These are phyloP conservation scores for Psilocybe subaeruginosa DNA, from an alignment of 768 basidiomycete species.

Conservation along the genomic window DNA sequence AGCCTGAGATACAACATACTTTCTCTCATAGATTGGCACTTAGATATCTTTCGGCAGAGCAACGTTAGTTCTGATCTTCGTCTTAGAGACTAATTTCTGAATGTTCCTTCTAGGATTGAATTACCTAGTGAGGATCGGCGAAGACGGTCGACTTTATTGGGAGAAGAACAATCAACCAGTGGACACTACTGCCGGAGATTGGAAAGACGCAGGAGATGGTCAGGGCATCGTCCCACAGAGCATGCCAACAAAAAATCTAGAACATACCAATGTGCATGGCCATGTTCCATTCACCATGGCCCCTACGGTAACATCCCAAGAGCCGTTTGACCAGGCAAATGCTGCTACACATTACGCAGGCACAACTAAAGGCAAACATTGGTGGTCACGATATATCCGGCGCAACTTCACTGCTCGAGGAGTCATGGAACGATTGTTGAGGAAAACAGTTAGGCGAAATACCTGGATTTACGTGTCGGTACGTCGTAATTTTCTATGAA, in stretches of 20 bases:
- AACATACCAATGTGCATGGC: not conserved
- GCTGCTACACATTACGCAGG: constrained; percentile 49
- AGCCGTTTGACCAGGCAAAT: constrained; percentile 25
- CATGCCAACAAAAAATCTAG: constrained; percentile 20
- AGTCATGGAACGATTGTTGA: constrained; percentile 51
- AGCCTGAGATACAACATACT: not conserved
- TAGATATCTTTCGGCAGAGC: constrained; percentile 62
- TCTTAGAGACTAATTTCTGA: not conserved
- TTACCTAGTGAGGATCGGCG: constrained; percentile 62
- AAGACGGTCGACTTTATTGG: constrained; percentile 58
- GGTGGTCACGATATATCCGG: constrained; percentile 41
- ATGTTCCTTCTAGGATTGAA: constrained; percentile 49
- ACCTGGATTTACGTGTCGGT: constrained; percentile 75
- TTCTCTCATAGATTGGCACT: not conserved
- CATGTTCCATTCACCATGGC: constrained; percentile 24
- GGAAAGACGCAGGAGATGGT: constrained; percentile 65
- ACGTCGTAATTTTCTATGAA: constrained; percentile 16
- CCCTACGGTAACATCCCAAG: not conserved
- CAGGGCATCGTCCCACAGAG: constrained; percentile 52
- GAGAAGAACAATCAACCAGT: constrained; percentile 58
- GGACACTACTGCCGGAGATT: constrained; percentile 61
- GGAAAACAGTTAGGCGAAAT: constrained; percentile 60
- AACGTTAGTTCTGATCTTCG: constrained; percentile 37
- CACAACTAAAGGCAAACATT: constrained; percentile 29
- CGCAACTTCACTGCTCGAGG: constrained; percentile 55